phyloP scores from a whole-genome alignment of 2,329 filamentous ascomycete species.

The Nemania serpens region DNA sequence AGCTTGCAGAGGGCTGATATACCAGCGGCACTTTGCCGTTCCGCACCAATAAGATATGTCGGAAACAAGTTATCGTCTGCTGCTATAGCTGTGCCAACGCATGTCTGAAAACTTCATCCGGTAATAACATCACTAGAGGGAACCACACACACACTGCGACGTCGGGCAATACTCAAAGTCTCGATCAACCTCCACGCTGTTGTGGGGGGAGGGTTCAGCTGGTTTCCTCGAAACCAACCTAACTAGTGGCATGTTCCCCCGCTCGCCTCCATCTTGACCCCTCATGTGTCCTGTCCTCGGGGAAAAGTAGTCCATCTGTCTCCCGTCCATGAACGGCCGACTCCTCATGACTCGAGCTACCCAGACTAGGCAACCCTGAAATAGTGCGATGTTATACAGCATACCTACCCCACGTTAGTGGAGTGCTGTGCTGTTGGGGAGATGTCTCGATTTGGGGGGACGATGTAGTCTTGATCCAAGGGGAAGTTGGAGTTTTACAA shows the following conservation, averaged over 20 bases:
- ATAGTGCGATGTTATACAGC: not conserved
- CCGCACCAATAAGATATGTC: constrained; percentile 15
- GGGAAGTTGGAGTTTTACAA: too few species aligned
- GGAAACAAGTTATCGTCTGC: not conserved
- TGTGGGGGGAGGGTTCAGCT: constrained; percentile 11
- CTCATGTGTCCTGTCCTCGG: constrained; percentile 1
- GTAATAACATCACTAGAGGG: not conserved
- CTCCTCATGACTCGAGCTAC: not conserved
- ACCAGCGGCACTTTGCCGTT: constrained; percentile 1
- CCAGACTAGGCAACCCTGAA: not conserved
- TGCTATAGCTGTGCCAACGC: not conserved
- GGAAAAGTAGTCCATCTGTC: constrained; percentile 6
- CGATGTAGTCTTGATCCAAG: not conserved
- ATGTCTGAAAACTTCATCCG: constrained; percentile 13
- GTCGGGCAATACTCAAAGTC: constrained; percentile 3
- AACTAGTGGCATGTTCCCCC: constrained; percentile 11
- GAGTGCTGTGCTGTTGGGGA: constrained; percentile 10
- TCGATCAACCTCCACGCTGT: not conserved
- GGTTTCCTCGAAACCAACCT: not conserved
- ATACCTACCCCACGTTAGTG: constrained; percentile 24
- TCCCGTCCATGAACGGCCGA: not conserved
- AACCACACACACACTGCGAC: constrained; percentile 2
- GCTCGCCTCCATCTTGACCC: constrained; percentile 24
- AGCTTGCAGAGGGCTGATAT: constrained; percentile 10
- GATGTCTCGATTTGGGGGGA: constrained; percentile 4